Base-by-base conservation (phyloP, 805 yeast genomes). In the Nakazawaea holstii region DNA sequence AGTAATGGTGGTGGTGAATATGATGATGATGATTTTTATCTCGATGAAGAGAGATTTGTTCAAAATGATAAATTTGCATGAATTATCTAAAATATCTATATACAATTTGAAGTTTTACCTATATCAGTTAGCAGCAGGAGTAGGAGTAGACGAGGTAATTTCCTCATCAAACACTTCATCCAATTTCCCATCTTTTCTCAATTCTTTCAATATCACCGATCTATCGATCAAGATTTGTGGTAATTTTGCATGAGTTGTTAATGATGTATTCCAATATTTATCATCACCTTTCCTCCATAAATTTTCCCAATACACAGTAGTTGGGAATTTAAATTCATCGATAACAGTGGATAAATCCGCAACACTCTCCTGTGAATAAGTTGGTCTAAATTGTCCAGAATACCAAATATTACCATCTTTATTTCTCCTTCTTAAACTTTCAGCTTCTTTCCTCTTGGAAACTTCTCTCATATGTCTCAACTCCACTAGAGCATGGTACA, bases 321-420 rank as follows among this genome's bases (percentile, higher is more conserved):
- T 70, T 14, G 52, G 43, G 53, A 70, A 69, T 43, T 70, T 72
- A 52, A 82, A 72, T 51, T 81, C 84, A 48, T 84, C 90, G n/a
- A 84, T 69, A 9, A 83, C 82, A 44, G 80, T 74, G 30, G 80
- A 68, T 53, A 91, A 68, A 66, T 91, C 98, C 6, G 96, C 87
- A 28, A 88, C 89, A 1, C 97, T 86, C 64, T 91, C 97, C 64
- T 88, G 96, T 10, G 95, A 73, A 66, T 84, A 87, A 0, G 94
- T 82, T 26, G 97, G 97, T 60, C 97, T 79, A 70, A 77, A 92
- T 66, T 87, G 95, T 41, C 88, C 92, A 49, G 84, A 79, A 62
- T 73, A 84, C 96, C 97, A 90, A 43, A 83, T 79, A 66, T 87
- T 83, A 1, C 95, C 94, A 49, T 80, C 87, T 39, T 73, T 77